Evolutionary conservation across 2,329 filamentous ascomycete genomes (phyloP).

Genomic region (Nothomitra cinnamomea): DNA sequence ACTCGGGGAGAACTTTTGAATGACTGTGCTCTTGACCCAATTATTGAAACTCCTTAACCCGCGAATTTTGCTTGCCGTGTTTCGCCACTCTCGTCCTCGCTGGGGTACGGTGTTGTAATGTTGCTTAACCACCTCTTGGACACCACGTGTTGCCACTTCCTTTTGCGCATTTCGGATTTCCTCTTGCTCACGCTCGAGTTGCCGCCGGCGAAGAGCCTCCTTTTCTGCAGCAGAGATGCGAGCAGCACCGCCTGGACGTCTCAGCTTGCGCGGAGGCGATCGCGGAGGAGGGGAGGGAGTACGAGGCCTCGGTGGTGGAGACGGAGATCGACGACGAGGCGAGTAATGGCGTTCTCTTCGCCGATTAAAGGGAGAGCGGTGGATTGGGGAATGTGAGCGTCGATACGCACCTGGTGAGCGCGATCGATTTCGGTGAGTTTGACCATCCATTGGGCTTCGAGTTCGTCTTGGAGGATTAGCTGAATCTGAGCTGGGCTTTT

Average conservation of each 20-base stretch:
- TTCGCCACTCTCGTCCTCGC: constrained; percentile 83
- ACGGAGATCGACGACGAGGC: constrained; percentile 2
- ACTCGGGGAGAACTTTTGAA: constrained; percentile 84
- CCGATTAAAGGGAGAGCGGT: constrained; percentile 3
- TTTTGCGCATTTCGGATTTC: constrained; percentile 20
- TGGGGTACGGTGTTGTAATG: constrained; percentile 96
- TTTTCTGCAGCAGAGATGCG: constrained; percentile 51
- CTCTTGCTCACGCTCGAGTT: constrained; percentile 35
- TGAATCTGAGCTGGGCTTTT: neutral
- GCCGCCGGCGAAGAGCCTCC: constrained; percentile 46
- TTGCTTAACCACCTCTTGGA: constrained; percentile 73
- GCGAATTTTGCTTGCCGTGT: constrained; percentile 87
- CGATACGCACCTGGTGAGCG: neutral
- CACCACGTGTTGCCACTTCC: constrained; percentile 32
- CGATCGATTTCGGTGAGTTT: constrained; percentile 2
- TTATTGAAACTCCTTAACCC: constrained; percentile 92
- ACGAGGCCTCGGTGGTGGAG: constrained; percentile 3
- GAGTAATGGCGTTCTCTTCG: constrained; percentile 3
- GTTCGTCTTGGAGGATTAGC: neutral
- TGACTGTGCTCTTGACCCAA: constrained; percentile 95
- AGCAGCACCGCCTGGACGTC: constrained; percentile 48
- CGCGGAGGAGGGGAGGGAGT: constrained; percentile 12
- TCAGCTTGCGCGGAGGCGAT: constrained; percentile 42
- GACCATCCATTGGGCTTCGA: neutral
- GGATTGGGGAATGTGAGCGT: constrained; percentile 6